phyloP scores from a whole-genome alignment of 1,139 yeast species.

The Geotrichum bryndzae region DNA sequence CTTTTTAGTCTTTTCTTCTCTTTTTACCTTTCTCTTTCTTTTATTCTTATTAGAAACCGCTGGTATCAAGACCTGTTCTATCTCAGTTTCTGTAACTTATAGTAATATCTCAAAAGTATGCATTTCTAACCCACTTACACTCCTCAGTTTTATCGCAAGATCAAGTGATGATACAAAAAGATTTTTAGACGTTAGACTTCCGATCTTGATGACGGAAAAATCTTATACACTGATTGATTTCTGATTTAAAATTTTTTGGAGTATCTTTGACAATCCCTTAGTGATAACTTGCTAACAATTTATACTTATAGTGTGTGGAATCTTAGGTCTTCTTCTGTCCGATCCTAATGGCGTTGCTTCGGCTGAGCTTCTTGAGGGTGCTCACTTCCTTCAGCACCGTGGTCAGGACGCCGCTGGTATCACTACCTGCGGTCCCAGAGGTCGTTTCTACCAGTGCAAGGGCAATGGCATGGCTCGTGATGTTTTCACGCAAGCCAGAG shows the following conservation, averaged over 20 bases:
- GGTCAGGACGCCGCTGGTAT: conserved; percentile 99
- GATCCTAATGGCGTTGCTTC: conserved; percentile 71
- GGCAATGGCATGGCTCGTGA: conserved; percentile 99
- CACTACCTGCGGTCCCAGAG: conserved; percentile 90
- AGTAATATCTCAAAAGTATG: not conserved
- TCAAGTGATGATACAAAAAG: conserved; percentile 16
- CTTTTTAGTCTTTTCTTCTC: not conserved
- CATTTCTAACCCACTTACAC: not conserved
- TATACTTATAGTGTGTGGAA: conserved; percentile 66
- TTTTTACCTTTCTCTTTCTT: not conserved
- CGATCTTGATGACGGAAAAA: conserved; percentile 40
- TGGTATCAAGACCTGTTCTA: not conserved
- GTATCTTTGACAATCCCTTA: not conserved
- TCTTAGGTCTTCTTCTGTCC: conserved; percentile 79
- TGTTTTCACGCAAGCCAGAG: conserved; percentile 80
- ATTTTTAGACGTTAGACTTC: conserved; percentile 49
- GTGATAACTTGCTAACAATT: not conserved
- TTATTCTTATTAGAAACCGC: not conserved
- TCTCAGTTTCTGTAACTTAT: not conserved
- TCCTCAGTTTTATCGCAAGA: not conserved
- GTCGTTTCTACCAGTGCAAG: conserved; percentile 92
- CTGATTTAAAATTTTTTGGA: not conserved
- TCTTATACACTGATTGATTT: conserved; percentile 28
- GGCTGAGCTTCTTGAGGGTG: conserved; percentile 86
- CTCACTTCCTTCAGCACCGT: conserved; percentile 89